Evolutionary conservation across 164 flowering plant genomes (phyloP).

Genomic region (Chimonanthus salicifolius): DNA sequence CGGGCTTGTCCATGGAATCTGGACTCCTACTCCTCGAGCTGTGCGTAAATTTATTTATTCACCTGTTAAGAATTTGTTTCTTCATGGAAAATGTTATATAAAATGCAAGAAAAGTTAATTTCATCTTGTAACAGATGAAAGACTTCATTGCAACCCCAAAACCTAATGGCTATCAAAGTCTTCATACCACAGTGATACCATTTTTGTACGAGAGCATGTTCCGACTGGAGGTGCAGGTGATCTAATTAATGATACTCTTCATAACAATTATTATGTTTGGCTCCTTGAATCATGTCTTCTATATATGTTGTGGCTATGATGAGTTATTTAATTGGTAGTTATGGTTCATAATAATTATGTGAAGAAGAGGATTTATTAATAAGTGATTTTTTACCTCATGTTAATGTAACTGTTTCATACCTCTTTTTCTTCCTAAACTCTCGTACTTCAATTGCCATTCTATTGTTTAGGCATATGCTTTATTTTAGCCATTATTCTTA

Average conservation of each 20-base stretch:
- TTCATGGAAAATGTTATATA: background rate
- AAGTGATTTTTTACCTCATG: too few species aligned
- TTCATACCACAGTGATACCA: conserved; percentile 92
- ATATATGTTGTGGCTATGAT: too few species aligned
- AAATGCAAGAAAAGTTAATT: background rate
- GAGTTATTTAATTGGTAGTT: background rate
- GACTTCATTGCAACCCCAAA: conserved; percentile 98
- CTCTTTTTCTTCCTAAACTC: too few species aligned
- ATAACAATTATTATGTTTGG: background rate
- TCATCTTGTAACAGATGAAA: conserved; percentile 56
- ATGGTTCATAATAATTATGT: background rate
- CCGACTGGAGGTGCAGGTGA: conserved; percentile 92
- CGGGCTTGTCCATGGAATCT: conserved; percentile 96
- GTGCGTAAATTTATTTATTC: conserved; percentile 37
- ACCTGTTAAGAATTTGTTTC: background rate
- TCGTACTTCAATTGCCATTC: too few species aligned
- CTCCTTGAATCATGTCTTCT: conserved; percentile 4
- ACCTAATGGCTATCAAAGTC: conserved; percentile 97
- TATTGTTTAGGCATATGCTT: too few species aligned
- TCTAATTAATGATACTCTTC: conserved; percentile 1
- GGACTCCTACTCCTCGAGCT: conserved; percentile 92
- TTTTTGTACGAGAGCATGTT: conserved; percentile 98
- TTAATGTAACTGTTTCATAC: too few species aligned
- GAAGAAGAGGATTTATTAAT: background rate
- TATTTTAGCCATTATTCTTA: too few species aligned